These are phyloP conservation scores for Zhuliangozyma parablackwelliae DNA, from an alignment of 1,139 yeast genomes.

Conservation along the genomic window DNA sequence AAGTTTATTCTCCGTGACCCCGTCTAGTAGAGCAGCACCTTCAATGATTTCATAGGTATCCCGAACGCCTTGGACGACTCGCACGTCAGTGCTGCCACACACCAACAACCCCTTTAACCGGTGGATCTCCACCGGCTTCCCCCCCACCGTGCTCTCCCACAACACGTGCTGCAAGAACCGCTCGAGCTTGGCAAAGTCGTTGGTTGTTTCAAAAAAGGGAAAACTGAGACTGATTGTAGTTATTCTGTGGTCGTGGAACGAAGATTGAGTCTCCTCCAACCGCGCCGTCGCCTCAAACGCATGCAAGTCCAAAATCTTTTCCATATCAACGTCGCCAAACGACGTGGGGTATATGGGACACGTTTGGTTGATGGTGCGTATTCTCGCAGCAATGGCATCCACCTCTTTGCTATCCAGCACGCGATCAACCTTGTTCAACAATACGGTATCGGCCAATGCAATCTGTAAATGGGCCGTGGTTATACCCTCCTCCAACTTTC, in stretches of 20 bases:
- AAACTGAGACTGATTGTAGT: conserved; percentile 58
- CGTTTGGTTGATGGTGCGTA: conserved; percentile 58
- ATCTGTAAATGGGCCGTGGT: conserved; percentile 89
- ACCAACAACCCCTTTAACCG: conserved; percentile 76
- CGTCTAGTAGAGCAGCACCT: conserved; percentile 38
- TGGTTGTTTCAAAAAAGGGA: conserved; percentile 31
- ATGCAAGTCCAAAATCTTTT: conserved; percentile 67
- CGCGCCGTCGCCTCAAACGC: conserved; percentile 60
- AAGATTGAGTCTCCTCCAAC: conserved; percentile 18
- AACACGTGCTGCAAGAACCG: conserved; percentile 57
- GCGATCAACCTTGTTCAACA: conserved; percentile 74
- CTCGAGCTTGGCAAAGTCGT: conserved; percentile 46
- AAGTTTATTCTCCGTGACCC: conserved; percentile 46
- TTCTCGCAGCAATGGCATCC: conserved; percentile 26
- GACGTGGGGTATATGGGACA: conserved; percentile 67
- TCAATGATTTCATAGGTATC: conserved; percentile 81
- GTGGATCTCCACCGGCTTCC: conserved; percentile 59
- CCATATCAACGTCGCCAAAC: conserved; percentile 63
- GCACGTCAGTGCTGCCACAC: conserved; percentile 26
- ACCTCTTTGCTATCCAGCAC: conserved; percentile 17
- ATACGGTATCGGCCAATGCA: conserved; percentile 79
- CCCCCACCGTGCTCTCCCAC: conserved; percentile 57
- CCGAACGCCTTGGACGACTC: conserved; percentile 89
- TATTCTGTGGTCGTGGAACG: conserved; percentile 51
- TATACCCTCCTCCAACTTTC: conserved; percentile 46